Evolutionary conservation across 1,284 basidiomycete genomes (phyloP), one percentile per base, ranked within the genome.

Genomic region (Apiotrichum veenhuisii): DNA sequence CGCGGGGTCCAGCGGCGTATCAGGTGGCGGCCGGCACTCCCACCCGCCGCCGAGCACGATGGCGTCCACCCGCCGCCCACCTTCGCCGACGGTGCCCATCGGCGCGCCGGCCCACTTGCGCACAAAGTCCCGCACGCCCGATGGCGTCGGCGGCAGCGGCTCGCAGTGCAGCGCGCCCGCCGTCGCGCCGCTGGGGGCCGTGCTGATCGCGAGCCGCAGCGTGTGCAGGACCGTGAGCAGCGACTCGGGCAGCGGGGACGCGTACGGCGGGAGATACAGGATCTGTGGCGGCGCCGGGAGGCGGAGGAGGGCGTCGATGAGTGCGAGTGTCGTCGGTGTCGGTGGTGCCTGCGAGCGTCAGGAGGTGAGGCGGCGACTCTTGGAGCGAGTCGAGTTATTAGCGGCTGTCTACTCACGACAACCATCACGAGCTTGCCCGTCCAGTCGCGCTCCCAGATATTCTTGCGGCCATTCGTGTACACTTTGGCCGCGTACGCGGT

Each of bases 391-490:
- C n/a, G n/a, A n/a, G n/a, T n/a, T n/a, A 8, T 17, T 37, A 17
- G 33, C 15, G 27, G 7, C 37, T 3, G 4, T 8, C 9, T 4
- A 69, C 74, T 58, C 57, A 77, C 76, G 10, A 69, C 63, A 5
- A 77, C 64, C 54, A 76, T 50, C 38, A 77, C 69, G 64, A 77
- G 70, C 69, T 76, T 77, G 26, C 76, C 76, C 2, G 69, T 71
- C 76, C 75, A 77, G 25, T 77, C 76, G 38, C 76, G 58, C 58
- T 77, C 75, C 72, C 75, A 73, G n/a, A 70, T 72, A 49, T 66
- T 68, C 63, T 64, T 71, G 46, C 70, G 55, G 7, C 76, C 76
- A 10, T 66, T 66, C 0, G 68, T 22, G 65, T 69, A 72, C 1
- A 62, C 52, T 52, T 71, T 75, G 48, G 71, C n/a, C 22, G 49